Conservation (phyloP, 495 filamentous ascomycete genomes). For the Ascobolus immersus region DNA sequence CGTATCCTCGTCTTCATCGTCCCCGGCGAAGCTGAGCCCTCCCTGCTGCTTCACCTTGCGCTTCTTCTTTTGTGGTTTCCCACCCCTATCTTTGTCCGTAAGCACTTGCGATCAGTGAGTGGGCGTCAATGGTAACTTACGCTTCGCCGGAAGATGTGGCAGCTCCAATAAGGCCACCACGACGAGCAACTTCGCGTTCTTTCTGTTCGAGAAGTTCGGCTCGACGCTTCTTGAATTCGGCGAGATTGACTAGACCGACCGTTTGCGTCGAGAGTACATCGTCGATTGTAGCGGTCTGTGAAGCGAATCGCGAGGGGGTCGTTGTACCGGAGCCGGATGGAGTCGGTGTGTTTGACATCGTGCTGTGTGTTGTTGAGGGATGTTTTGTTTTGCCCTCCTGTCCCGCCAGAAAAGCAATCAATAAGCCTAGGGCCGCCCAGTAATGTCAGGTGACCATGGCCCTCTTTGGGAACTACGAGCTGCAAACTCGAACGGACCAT, state of each 20-base stretch:
- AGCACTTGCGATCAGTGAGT: slow-evolving; percentile 10
- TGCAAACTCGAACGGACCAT: too few relatives aligned
- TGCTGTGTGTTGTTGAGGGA: background rate
- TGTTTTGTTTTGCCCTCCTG: too few relatives aligned
- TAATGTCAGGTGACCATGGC: too few relatives aligned
- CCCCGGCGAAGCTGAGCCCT: slow-evolving; percentile 42
- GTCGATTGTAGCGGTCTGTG: slow-evolving; percentile 57
- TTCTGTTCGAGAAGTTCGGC: slow-evolving; percentile 84
- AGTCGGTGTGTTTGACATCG: slow-evolving; percentile 7
- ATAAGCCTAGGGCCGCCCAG: too few relatives aligned
- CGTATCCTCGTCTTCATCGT: slow-evolving; percentile 26
- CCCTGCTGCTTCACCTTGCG: slow-evolving; percentile 33
- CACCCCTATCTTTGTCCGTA: slow-evolving; percentile 1
- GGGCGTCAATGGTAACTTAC: slow-evolving; percentile 25
- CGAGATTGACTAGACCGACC: slow-evolving; percentile 72
- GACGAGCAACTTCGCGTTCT: slow-evolving; percentile 51
- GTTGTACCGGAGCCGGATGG: slow-evolving; percentile 13
- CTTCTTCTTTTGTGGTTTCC: slow-evolving; percentile 36
- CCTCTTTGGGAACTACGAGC: too few relatives aligned
- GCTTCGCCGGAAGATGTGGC: slow-evolving; percentile 27
- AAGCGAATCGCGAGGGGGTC: slow-evolving; percentile 42
- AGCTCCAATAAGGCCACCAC: slow-evolving; percentile 27
- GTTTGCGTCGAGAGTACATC: slow-evolving; percentile 81
- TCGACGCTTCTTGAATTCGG: slow-evolving; percentile 89
- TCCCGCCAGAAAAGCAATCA: too few relatives aligned